Base-by-base conservation (phyloP, 1,284 basidiomycete species). In the Athelia sp. region DNA sequence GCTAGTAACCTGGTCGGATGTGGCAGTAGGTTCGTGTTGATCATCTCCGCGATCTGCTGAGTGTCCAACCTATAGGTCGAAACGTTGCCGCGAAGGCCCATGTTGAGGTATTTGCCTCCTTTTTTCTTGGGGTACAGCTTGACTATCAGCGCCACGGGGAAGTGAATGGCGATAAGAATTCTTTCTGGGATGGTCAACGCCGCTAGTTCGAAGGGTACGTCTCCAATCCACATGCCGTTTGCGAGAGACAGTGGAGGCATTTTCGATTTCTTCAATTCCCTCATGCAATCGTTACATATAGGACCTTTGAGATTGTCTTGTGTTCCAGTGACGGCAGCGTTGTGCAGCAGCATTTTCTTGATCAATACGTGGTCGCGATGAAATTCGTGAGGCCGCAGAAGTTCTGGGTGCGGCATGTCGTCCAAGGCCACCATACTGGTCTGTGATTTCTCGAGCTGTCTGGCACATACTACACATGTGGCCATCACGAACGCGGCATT, bases 181-280 rank as follows among this genome's bases (percentile, higher is more conserved):
- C 55, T 55, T 45, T 67, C 63, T 1, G 62, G 51, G 6, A 69
- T 32, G 0, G 62, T 63, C 3, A 70, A 51, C 1, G 40, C 42
- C 9, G 49, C 3, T 0, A 70, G 52, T 18, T 57, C 53, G 4
- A 29, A 19, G 1, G 66, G 68, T 15, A 67, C 48, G 6, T 54
- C 48, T 0, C 69, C 68, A 34, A 70, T 61, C 66, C 68, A 71
- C 51, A 70, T 53, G 11, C 56, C 47, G 48, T 71, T 72, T 18
- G 62, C 64, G 0, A 71, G 54, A 2, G 61, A 54, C 17, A 61
- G 54, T 13, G 49, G 54, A 3, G 64, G 62, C 40, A 53, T 50
- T 24, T 40, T 40, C 14, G 46, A 24, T 4, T 48, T 48, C 14
- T 51, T 36, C 22, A 55, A 43, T 10, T 40, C 22, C 24, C 32